Evolutionary conservation across 768 basidiomycete species (phyloP).

Genomic region (Panus rudis): DNA sequence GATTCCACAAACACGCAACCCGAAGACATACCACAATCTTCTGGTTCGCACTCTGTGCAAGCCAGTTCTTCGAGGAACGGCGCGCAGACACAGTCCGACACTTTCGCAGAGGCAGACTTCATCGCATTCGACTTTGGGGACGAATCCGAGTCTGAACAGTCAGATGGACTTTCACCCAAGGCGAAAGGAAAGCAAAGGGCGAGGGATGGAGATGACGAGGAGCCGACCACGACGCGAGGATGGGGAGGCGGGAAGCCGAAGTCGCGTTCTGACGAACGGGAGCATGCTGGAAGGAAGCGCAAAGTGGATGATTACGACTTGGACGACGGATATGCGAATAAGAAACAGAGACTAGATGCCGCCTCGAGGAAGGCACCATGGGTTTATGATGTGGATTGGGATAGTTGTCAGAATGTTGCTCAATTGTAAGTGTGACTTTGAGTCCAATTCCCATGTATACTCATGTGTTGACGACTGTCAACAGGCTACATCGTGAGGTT

Average conservation of each 20-base stretch:
- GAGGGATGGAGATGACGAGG: slow-evolving; percentile 7
- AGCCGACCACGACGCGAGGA: too few species aligned
- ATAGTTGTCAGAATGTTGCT: slow-evolving; percentile 66
- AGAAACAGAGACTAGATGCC: slow-evolving; percentile 45
- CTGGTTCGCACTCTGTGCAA: too few species aligned
- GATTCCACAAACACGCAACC: too few species aligned
- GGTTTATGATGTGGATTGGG: slow-evolving; percentile 65
- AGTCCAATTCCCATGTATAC: background rate
- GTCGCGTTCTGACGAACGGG: too few species aligned
- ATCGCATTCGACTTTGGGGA: slow-evolving; percentile 25
- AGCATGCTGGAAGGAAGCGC: slow-evolving; percentile 34
- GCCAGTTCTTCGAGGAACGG: too few species aligned
- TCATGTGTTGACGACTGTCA: slow-evolving; percentile 5
- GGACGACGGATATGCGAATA: slow-evolving; percentile 44
- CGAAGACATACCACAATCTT: too few species aligned
- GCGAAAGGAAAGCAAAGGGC: slow-evolving; percentile 8
- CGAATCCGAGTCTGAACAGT: background rate
- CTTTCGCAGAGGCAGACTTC: slow-evolving; percentile 23
- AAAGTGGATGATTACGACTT: slow-evolving; percentile 40
- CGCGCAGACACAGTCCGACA: too few species aligned
- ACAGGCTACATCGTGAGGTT: slow-evolving; percentile 82
- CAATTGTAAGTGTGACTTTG: slow-evolving; percentile 57
- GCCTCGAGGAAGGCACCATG: slow-evolving; percentile 54
- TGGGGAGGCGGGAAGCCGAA: too few species aligned
- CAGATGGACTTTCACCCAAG: background rate